Conservation (phyloP, 345 rosid genomes). For the Tarenaya hassleriana region DNA sequence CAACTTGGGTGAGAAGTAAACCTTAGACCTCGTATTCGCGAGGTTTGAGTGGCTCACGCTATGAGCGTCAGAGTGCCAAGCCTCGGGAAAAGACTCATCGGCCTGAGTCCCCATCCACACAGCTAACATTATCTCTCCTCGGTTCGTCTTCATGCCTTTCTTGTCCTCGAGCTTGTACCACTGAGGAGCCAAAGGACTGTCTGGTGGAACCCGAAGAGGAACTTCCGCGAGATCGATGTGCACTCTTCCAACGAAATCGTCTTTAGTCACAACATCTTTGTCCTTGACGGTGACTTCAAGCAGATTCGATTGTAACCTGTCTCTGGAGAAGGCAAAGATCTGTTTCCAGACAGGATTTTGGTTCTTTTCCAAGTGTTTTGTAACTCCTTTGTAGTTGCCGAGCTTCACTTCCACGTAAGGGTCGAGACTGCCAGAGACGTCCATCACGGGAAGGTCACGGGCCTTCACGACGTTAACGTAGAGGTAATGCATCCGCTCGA, state of each 20-base stretch:
- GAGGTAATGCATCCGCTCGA: slow-evolving; percentile 86
- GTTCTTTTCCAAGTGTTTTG: slow-evolving; percentile 82
- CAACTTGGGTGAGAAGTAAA: slow-evolving; percentile 86
- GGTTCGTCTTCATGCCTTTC: slow-evolving; percentile 45
- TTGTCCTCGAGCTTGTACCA: slow-evolving; percentile 78
- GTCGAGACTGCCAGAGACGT: slow-evolving; percentile 77
- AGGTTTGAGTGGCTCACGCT: slow-evolving; percentile 58
- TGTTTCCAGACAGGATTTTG: slow-evolving; percentile 79
- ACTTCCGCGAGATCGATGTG: slow-evolving; percentile 59
- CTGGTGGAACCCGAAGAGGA: slow-evolving; percentile 79
- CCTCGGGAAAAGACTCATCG: slow-evolving; percentile 87
- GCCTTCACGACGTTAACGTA: slow-evolving; percentile 91
- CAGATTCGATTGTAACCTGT: slow-evolving; percentile 60
- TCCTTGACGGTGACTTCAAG: slow-evolving; percentile 80
- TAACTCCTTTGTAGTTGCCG: too few relatives aligned
- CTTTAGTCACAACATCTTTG: slow-evolving; percentile 64
- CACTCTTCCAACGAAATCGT: slow-evolving; percentile 66
- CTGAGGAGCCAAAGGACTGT: slow-evolving; percentile 92
- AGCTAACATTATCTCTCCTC: slow-evolving; percentile 90
- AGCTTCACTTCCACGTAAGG: too few relatives aligned
- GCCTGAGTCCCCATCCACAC: slow-evolving; percentile 99
- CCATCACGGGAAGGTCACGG: slow-evolving; percentile 77
- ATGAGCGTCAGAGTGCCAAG: slow-evolving; percentile 99
- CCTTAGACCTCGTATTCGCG: slow-evolving; percentile 72
- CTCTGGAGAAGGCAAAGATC: slow-evolving; percentile 88